These are phyloP conservation scores for Trametopsis cervina DNA, from an alignment of 768 basidiomycete species.

Conservation along the genomic window DNA sequence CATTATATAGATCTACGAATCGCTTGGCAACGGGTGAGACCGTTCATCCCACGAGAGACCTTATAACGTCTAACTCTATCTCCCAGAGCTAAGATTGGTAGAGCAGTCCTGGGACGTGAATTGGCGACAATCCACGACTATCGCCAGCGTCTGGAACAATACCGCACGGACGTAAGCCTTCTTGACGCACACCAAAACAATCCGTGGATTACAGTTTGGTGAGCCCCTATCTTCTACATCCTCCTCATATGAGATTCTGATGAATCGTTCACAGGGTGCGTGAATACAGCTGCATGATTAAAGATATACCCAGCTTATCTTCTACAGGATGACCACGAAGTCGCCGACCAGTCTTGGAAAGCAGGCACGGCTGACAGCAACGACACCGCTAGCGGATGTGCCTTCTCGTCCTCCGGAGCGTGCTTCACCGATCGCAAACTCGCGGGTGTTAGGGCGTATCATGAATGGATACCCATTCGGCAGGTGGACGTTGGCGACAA, in stretches of 20 bases:
- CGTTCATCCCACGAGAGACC: background rate
- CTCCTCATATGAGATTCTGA: background rate
- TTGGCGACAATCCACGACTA: constrained; percentile 51
- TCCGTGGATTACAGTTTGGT: constrained; percentile 56
- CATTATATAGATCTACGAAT: constrained; percentile 39
- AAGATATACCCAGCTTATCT: no score
- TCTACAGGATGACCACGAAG: constrained; percentile 46
- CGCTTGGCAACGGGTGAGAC: constrained; percentile 28
- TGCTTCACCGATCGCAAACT: constrained; percentile 56
- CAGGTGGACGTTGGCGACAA: constrained; percentile 48
- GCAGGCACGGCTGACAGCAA: constrained; percentile 49
- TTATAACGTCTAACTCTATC: background rate
- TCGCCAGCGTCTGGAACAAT: constrained; percentile 42
- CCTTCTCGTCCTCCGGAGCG: constrained; percentile 44
- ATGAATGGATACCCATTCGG: constrained; percentile 59
- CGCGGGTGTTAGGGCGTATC: constrained; percentile 51
- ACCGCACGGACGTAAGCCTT: constrained; percentile 44
- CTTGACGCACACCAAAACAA: constrained; percentile 39
- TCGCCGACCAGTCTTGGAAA: constrained; percentile 53
- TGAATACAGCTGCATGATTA: no score
- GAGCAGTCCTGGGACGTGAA: constrained; percentile 44
- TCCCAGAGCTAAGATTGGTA: constrained; percentile 39
- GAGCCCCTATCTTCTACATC: background rate
- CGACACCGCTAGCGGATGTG: constrained; percentile 42
- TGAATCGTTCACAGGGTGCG: constrained; percentile 9